These are phyloP conservation scores for Fragosphaeria purpurea DNA, from an alignment of 2,329 filamentous ascomycete genomes.

Conservation along the genomic window DNA sequence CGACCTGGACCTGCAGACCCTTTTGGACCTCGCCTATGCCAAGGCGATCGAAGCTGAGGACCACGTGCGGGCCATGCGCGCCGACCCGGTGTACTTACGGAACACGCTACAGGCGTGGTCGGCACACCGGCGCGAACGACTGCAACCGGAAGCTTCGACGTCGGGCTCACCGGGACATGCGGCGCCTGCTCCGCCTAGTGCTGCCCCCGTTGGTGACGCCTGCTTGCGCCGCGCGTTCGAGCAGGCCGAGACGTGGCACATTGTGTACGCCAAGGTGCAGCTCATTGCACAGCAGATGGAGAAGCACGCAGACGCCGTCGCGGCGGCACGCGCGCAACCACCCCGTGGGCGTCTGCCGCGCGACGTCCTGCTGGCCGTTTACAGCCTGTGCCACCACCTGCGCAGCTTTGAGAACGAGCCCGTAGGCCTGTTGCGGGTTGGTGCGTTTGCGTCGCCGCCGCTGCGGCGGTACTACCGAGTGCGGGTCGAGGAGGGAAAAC, in stretches of 20 bases:
- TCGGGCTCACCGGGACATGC: slow-evolving; percentile 2
- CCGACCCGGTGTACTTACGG: slow-evolving; percentile 12
- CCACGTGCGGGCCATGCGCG: slow-evolving; percentile 12
- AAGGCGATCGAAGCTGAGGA: slow-evolving; percentile 10
- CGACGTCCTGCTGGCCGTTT: slow-evolving; percentile 10
- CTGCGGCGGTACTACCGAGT: slow-evolving; percentile 7
- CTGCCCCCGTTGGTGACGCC: slow-evolving; percentile 1
- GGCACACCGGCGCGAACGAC: slow-evolving; percentile 9
- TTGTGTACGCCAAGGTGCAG: slow-evolving; percentile 9
- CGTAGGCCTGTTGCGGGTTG: slow-evolving; percentile 1
- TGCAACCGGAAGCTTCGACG: not conserved
- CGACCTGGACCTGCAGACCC: slow-evolving; percentile 5
- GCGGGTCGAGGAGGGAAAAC: not conserved
- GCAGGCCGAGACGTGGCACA: slow-evolving; percentile 10
- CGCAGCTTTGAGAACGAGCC: slow-evolving; percentile 8
- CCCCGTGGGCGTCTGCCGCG: not conserved
- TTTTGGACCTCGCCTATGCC: slow-evolving; percentile 7
- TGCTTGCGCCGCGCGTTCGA: slow-evolving; percentile 7
- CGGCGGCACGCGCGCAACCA: not conserved
- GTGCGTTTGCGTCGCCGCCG: slow-evolving; percentile 5
- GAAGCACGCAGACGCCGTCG: not conserved
- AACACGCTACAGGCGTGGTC: slow-evolving; percentile 5
- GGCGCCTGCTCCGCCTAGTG: not conserved
- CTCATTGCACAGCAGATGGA: slow-evolving; percentile 7
- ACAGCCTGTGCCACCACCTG: slow-evolving; percentile 11